Base-by-base conservation (phyloP, 1,284 basidiomycete species). In the Meripilus lineatus region DNA sequence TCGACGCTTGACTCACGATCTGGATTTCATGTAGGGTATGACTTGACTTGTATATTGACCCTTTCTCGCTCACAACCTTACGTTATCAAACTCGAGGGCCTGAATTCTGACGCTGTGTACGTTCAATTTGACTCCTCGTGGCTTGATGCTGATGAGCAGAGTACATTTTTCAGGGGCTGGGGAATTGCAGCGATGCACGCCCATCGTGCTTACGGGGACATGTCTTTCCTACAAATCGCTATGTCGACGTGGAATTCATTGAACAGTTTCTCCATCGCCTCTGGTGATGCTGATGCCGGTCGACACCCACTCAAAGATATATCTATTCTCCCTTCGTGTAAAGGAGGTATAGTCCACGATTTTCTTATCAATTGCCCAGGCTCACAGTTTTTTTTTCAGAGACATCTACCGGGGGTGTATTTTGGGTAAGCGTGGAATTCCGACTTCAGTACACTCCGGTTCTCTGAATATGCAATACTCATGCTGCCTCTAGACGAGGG, bases 131-230 rank as follows among this genome's bases (percentile, higher is more conserved):
- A 7, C 17, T 21, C 15, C 15, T 30, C 13, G 23, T 37, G 7
- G 5, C 32, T 4, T 23, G 11, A 14, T 7, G 25, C 18, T 4
- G 18, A 15, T 25, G 18, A 32, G n/a, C n/a, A n/a, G n/a, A n/a
- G n/a, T n/a, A n/a, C 2, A n/a, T 30, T 30, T 7, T 7, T 4
- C n/a, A 48, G 46, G 13, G 30, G 15, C 32, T 48, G 42, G 46
- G 46, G 17, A 15, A 20, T 40, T 15, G 35, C 42, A 10, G 41
- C 33, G 13, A 39, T 45, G 17, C 45, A 48, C 24, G 46, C 49
- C 3, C 40, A 50, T 38, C 46, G 46, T n/a, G 46, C 43, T 20
- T 50, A 48, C 32, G n/a, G 32, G 13, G 30, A 45, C 20, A 18
- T 40, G 17, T 36, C 34, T 17, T 42, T 50, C 22, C 40, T 50